Evolutionary conservation across 352 stramenopile genomes (phyloP).

Genomic region (Phytophthora ohioensis): DNA sequence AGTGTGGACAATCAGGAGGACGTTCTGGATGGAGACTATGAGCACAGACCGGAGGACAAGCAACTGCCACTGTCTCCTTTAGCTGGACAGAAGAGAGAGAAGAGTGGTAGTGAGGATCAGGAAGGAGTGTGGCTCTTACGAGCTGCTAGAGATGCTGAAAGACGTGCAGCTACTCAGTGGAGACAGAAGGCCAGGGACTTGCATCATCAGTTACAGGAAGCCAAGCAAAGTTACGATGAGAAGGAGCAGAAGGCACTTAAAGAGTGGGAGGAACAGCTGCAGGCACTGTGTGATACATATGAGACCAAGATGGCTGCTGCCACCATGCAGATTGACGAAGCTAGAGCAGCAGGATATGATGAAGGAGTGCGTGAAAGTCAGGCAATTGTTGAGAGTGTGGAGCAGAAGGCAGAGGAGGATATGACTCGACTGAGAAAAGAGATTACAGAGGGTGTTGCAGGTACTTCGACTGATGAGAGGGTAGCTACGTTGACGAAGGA

Average conservation of each 20-base stretch:
- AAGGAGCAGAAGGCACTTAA: conserved; percentile 54
- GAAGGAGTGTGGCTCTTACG: conserved; percentile 56
- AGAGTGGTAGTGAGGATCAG: conserved; percentile 36
- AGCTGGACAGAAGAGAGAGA: conserved; percentile 29
- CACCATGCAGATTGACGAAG: conserved; percentile 84
- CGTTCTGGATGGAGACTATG: conserved; percentile 21
- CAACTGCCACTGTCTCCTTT: conserved; percentile 13
- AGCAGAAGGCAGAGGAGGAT: conserved; percentile 56
- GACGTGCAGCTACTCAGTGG: conserved; percentile 65
- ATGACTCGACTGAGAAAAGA: conserved; percentile 40
- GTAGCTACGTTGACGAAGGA: conserved; percentile 38
- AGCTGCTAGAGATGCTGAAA: conserved; percentile 48
- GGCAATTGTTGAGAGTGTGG: conserved; percentile 68
- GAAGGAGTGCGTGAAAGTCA: conserved; percentile 84
- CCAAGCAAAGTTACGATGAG: conserved; percentile 53
- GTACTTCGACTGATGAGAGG: conserved; percentile 3
- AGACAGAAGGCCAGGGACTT: conserved; percentile 74
- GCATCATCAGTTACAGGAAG: conserved; percentile 60
- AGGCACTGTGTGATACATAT: conserved; percentile 75
- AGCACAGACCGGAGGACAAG: conserved; percentile 29
- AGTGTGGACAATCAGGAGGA: conserved; percentile 42
- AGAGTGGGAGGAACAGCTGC: conserved; percentile 66
- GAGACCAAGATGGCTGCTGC: conserved; percentile 75
- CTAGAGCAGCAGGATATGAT: conserved; percentile 69
- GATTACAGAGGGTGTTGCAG: conserved; percentile 9